Conservation (phyloP, 2,329 filamentous ascomycete species). For the Epichloe sylvatica region DNA sequence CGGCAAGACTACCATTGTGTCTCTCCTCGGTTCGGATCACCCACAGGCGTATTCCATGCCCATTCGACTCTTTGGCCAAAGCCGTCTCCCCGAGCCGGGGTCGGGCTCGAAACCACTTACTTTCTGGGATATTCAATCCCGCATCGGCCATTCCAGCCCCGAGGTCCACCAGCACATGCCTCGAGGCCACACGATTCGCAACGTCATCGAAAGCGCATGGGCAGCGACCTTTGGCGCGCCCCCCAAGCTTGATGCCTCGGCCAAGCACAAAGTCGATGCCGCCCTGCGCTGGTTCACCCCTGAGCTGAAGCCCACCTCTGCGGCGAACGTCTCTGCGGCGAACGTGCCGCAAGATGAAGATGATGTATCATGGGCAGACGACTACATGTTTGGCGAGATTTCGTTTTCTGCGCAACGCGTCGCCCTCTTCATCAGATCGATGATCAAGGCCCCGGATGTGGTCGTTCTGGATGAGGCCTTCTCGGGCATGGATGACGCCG, state of each 20-base stretch:
- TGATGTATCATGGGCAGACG: constrained; percentile 48
- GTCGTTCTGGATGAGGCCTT: constrained; percentile 81
- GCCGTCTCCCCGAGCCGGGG: constrained; percentile 61
- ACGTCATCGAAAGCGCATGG: constrained; percentile 75
- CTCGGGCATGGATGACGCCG: constrained; percentile 65
- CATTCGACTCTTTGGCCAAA: constrained; percentile 71
- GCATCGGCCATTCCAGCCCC: constrained; percentile 84
- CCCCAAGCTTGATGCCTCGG: constrained; percentile 50
- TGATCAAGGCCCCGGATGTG: constrained; percentile 69
- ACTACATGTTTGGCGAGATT: constrained; percentile 55
- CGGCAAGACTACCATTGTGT: constrained; percentile 89
- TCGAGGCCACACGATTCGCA: constrained; percentile 55
- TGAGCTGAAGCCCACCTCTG: constrained; percentile 52
- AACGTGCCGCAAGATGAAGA: constrained; percentile 7
- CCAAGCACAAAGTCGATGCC: constrained; percentile 48
- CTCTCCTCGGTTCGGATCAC: constrained; percentile 87
- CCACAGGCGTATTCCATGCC: constrained; percentile 86
- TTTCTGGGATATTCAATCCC: constrained; percentile 81
- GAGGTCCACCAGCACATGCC: constrained; percentile 93
- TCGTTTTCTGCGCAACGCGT: constrained; percentile 76
- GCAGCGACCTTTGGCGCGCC: constrained; percentile 70
- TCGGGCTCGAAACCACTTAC: constrained; percentile 57
- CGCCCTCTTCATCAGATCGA: constrained; percentile 66
- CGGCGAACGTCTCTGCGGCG: constrained; percentile 12
- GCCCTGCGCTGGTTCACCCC: constrained; percentile 62